Conservation (phyloP, 257 asterid species). For the Catharanthus roseus region DNA sequence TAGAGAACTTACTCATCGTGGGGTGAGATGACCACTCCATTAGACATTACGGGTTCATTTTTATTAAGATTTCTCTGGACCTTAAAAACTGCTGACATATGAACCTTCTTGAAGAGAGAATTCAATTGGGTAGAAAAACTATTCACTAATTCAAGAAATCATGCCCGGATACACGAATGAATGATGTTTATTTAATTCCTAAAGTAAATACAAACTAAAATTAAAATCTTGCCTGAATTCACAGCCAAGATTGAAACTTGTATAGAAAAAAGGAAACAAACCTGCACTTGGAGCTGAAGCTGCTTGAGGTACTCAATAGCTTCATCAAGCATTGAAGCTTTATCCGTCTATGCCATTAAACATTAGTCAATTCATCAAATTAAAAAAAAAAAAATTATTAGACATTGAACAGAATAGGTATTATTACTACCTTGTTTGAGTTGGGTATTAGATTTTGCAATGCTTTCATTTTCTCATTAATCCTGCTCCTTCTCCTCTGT, state of each 20-base stretch:
- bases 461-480: conserved; percentile 48
- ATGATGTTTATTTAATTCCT: neutral
- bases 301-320: conserved; percentile 52
- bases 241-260: neutral
- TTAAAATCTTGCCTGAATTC: neutral
- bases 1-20: neutral
- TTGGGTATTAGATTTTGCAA: conserved; percentile 46
- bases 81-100: neutral
- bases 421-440: conserved; percentile 50
- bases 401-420: no score
- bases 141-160: neutral
- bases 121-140: neutral
- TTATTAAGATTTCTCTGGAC: neutral
- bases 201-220: neutral
- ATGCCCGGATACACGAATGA: neutral
- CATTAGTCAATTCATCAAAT: neutral
- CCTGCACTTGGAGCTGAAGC: conserved; percentile 47
- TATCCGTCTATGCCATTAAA: conserved; percentile 35
- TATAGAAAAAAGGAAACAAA: conserved; percentile 9
- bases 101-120: no score
- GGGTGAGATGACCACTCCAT: neutral
- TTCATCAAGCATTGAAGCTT: conserved; percentile 51
- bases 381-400: neutral
- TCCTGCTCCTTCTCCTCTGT: conserved; percentile 50
- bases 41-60: neutral